Conservation (phyloP, 1,139 yeast species). For the Geotrichum armillariae region DNA sequence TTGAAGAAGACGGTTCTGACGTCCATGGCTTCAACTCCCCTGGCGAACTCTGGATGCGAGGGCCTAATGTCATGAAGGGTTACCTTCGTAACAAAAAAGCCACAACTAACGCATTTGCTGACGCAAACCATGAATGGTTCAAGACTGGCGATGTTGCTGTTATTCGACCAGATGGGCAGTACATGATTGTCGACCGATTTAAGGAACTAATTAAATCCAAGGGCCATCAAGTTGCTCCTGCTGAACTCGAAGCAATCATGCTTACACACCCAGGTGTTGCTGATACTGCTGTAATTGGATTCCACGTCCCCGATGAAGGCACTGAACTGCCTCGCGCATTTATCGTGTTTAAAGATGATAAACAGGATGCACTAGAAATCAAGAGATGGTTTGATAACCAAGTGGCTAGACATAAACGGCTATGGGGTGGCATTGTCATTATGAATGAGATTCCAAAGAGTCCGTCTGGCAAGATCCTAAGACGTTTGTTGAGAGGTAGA, state of each 20-base stretch:
- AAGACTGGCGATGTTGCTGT: slow-evolving; percentile 76
- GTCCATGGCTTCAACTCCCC: slow-evolving; percentile 53
- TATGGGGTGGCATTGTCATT: slow-evolving; percentile 44
- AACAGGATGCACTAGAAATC: slow-evolving; percentile 30
- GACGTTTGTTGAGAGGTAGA: slow-evolving; percentile 36
- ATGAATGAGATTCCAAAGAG: slow-evolving; percentile 41
- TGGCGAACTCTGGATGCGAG: slow-evolving; percentile 67
- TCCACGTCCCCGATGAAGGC: slow-evolving; percentile 34
- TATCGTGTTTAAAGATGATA: slow-evolving; percentile 32
- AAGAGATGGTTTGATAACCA: slow-evolving; percentile 37
- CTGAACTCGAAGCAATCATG: slow-evolving; percentile 67
- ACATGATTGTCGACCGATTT: slow-evolving; percentile 68
- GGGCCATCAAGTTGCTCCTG: slow-evolving; percentile 84
- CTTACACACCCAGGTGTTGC: slow-evolving; percentile 44
- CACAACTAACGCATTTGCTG: slow-evolving; percentile 51
- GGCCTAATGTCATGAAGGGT: slow-evolving; percentile 65
- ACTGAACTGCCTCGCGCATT: slow-evolving; percentile 43
- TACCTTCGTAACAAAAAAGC: slow-evolving; percentile 60
- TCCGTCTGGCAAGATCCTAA: slow-evolving; percentile 43
- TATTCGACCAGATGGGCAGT: slow-evolving; percentile 53
- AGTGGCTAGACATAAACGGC: slow-evolving; percentile 42
- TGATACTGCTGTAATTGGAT: slow-evolving; percentile 42
- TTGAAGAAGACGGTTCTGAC: slow-evolving; percentile 48
- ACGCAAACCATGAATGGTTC: slow-evolving; percentile 63
- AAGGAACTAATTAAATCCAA: slow-evolving; percentile 81